A percentile compares a stretch with the other conserved stretches of the same genome.
phyloP scores from a whole-genome alignment of 768 basidiomycete genomes.

The Boletus insuetus region DNA sequence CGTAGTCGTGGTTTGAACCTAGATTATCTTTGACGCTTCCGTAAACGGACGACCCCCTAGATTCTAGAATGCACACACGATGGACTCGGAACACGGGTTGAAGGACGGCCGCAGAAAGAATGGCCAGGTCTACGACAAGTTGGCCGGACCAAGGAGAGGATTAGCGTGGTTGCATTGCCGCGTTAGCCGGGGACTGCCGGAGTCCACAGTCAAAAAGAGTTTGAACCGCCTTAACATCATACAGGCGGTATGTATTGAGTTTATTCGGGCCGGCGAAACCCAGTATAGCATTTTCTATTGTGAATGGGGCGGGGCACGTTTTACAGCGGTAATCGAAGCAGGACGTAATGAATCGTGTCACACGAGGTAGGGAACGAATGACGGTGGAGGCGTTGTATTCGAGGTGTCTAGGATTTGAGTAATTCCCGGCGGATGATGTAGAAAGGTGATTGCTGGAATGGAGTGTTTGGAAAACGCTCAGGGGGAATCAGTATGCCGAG shows the following conservation, averaged over 20 bases:
- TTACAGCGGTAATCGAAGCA: slow-evolving; percentile 11
- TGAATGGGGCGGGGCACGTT: slow-evolving; percentile 12
- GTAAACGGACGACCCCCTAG: neutral
- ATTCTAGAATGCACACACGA: neutral
- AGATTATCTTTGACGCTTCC: slow-evolving; percentile 3
- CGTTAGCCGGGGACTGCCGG: slow-evolving; percentile 11
- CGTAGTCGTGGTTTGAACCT: neutral
- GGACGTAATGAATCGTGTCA: slow-evolving; percentile 4
- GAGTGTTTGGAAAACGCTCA: too few species aligned
- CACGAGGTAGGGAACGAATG: too few species aligned
- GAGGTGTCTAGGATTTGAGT: neutral
- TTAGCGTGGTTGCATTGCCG: neutral
- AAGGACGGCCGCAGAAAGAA: too few species aligned
- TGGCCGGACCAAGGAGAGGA: too few species aligned
- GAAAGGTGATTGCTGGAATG: too few species aligned
- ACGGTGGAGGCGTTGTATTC: too few species aligned
- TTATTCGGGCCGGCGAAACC: slow-evolving; percentile 1
- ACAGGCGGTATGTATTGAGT: neutral
- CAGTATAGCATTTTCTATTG: slow-evolving; percentile 9
- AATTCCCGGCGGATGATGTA: neutral
- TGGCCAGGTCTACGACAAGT: too few species aligned
- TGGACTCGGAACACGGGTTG: too few species aligned
- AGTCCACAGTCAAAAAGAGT: neutral
- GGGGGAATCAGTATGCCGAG: too few species aligned
- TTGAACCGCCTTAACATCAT: neutral